Evolutionary conservation across 805 yeast genomes (phyloP).

Genomic region (Cyberlindnera meyerae): DNA sequence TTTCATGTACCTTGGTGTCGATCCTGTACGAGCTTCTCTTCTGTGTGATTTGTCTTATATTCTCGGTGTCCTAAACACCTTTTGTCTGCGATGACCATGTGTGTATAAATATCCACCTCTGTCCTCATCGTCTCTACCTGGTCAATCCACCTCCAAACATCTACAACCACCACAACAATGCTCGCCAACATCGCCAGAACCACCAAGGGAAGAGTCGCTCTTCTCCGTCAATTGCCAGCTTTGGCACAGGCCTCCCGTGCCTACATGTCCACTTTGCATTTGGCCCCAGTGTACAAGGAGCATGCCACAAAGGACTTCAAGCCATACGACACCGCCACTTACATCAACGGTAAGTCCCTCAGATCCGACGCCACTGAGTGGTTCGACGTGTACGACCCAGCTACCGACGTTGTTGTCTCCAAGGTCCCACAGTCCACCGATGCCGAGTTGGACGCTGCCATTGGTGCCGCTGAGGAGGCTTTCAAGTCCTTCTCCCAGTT

Average conservation of each 20-base stretch:
- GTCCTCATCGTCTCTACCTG: too few relatives aligned
- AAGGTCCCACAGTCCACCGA: constrained; percentile 70
- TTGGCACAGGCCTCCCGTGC: constrained; percentile 12
- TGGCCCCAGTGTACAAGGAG: constrained; percentile 34
- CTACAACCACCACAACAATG: constrained; percentile 9
- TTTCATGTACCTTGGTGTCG: too few relatives aligned
- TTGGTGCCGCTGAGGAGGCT: constrained; percentile 59
- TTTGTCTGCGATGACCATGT: too few relatives aligned
- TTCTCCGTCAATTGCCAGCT: constrained; percentile 8
- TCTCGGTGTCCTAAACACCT: too few relatives aligned
- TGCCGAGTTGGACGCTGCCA: constrained; percentile 59
- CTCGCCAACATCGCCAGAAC: constrained; percentile 12
- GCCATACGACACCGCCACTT: constrained; percentile 48
- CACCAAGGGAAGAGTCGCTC: constrained; percentile 10
- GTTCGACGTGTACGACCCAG: constrained; percentile 74
- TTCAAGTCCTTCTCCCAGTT: constrained; percentile 49
- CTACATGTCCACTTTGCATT: constrained; percentile 19
- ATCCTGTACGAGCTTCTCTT: too few relatives aligned
- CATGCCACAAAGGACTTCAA: constrained; percentile 35
- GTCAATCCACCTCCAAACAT: too few relatives aligned
- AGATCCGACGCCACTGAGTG: constrained; percentile 48
- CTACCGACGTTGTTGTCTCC: constrained; percentile 61
- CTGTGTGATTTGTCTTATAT: too few relatives aligned
- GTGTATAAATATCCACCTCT: too few relatives aligned
- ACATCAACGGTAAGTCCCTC: constrained; percentile 41